Conservation (phyloP, 2,329 filamentous ascomycete species). For the Zasmidium citrigriseum region DNA sequence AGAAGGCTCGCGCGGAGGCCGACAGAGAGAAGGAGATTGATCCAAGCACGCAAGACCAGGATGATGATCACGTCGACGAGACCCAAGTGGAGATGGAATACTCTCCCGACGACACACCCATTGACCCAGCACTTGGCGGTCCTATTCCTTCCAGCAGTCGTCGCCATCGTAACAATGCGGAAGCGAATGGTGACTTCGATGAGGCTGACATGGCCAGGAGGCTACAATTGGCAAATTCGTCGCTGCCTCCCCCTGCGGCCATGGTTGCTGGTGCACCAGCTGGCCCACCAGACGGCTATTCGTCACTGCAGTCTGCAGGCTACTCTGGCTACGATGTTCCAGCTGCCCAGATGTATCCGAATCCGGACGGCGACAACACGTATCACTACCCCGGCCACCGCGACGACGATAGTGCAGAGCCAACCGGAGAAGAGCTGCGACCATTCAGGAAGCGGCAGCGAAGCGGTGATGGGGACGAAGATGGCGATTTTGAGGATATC, state of each 20-base stretch:
- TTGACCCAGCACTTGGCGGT: slow-evolving; percentile 39
- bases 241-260: slow-evolving; percentile 30
- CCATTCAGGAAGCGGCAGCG: slow-evolving; percentile 31
- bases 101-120: slow-evolving; percentile 25
- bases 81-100: slow-evolving; percentile 44
- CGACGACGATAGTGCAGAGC: slow-evolving; percentile 33
- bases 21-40: slow-evolving; percentile 52
- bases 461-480: slow-evolving; percentile 22
- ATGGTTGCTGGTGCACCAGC: slow-evolving; percentile 31
- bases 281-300: slow-evolving; percentile 32
- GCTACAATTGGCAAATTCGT: slow-evolving; percentile 32
- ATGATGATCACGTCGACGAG: slow-evolving; percentile 36
- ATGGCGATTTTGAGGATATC: slow-evolving; percentile 36
- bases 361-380: slow-evolving; percentile 23
- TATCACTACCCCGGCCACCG: slow-evolving; percentile 31
- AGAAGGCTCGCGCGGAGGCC: slow-evolving; percentile 54
- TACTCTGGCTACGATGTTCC: slow-evolving; percentile 32
- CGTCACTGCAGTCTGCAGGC: slow-evolving; percentile 29
- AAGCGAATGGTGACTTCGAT: slow-evolving; percentile 27
- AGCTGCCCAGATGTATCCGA: slow-evolving; percentile 33
- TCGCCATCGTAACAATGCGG: slow-evolving; percentile 2
- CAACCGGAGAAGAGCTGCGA: slow-evolving; percentile 22
- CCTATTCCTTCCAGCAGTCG: slow-evolving; percentile 9
- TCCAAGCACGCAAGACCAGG: slow-evolving; percentile 46
- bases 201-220: slow-evolving; percentile 31